Base-by-base conservation (phyloP, 176 grass and related monocot species). In the Bolboschoenus planiculmis region DNA sequence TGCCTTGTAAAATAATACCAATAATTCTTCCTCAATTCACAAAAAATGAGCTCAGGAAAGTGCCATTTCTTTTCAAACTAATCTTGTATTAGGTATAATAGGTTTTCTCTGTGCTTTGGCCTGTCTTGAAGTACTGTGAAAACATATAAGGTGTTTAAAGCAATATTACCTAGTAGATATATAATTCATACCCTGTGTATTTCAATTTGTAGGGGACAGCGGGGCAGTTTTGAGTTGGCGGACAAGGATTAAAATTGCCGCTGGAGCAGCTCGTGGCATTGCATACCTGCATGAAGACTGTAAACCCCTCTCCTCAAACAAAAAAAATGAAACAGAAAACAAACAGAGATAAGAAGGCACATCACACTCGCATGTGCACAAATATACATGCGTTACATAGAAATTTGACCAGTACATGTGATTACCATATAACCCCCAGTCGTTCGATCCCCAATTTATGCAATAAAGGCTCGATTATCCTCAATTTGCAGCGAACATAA, bases 231-330 rank as follows among this genome's bases (percentile, higher is more conserved):
- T 99, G 84, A 84, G 93, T 93, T 99, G 97, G 97, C 76, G 60
- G 59, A 93, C 63, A 16, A 93, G 97, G 91, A 56, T 99, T 87
- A 95, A 91, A 87, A 87, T 99, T 89, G 91, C 97, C 16, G 93
- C 97, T 68, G 97, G 97, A 56, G 87, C 97, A 90, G 97, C 97
- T 84, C 97, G 89, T 51, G 97, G 97, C 79, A 99, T 99, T 50
- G 89, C 93, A 81, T 99, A 99, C 79, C 91, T 99, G 43, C 97
- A 99, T 76, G 97, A 99, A 87, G 97, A 99, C 88, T 99, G 97
- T 99, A 99, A 91, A 76, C 50, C 58, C 33, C 36, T 58, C 48
- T 13, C 83, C 24, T n/a, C 39, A 27, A 26, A 7, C 21, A 24
- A 4, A 74, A 48, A 21, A 65, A 66, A 65, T 23, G n/a, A 26